Base-by-base conservation (phyloP, 1,284 basidiomycete species). In the Pyrrhoderma lamaoense region DNA sequence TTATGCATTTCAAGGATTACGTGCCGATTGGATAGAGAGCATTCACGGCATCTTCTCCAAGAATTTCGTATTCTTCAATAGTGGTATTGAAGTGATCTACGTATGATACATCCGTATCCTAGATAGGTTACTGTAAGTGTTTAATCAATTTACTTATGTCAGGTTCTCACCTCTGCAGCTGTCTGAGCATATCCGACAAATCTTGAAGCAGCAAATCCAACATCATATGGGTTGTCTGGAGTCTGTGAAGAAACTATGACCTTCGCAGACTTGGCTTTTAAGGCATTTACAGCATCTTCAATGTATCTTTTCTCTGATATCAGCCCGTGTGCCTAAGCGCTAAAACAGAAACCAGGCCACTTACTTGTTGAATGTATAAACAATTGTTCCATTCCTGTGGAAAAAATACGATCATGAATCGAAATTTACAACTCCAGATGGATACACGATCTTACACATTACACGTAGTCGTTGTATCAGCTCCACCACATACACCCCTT, bases 391-490 rank as follows among this genome's bases (percentile, higher is more conserved):
- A 23, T 49, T 49, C 22, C 38, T 42, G 27, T 27, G 16, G 18
- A 42, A 19, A 8, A 11, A 38, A 9, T 8, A 35, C n/a, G 8
- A 31, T 11, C 8, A 34, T 38, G 31, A 8, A 21, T n/a, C 35
- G 13, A 14, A 37, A 23, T 25, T n/a, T 18, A 27, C n/a, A n/a
- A 42, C 36, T 27, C 19, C n/a, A 19, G 34, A 19, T 8, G 2
- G 31, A 18, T 22, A 42, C 11, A 13, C 9, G 13, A 43, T 9
- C 49, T 46, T 46, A 45, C 42, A 51, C 49, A 25, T 44, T 35
- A 36, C 54, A 57, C 3, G 59, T 71, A 68, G 54, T 72, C 67
- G n/a, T 64, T 55, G 52, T 46, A 27, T 48, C 59, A 9, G 59
- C 58, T 52, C 52, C 58, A 35, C 50, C 34, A 40, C 59, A 60